Conservation (phyloP, 176 grass and related monocot genomes). For the Paspalum vaginatum region DNA sequence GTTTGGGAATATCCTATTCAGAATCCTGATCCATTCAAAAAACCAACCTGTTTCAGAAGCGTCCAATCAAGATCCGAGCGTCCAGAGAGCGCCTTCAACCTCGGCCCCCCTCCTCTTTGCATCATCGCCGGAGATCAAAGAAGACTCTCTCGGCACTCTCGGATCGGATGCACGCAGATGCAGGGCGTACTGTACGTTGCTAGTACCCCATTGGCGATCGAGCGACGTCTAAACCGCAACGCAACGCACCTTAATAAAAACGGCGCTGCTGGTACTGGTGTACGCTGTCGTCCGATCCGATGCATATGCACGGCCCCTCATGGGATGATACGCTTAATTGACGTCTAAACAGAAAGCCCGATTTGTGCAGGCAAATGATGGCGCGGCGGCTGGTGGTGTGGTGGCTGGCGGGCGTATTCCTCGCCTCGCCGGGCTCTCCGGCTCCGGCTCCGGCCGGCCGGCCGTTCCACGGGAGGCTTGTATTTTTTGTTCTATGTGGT, state of each 20-base stretch:
- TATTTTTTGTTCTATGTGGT: constrained; percentile 48
- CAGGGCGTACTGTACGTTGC: neutral
- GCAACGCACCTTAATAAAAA: neutral
- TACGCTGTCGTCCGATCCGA: neutral
- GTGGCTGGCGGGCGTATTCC: neutral
- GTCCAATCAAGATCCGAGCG: no score
- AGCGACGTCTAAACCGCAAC: constrained; percentile 11
- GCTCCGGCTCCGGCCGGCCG: neutral
- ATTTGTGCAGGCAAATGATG: neutral
- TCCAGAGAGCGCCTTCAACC: no score
- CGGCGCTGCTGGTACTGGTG: neutral
- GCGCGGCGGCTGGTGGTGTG: neutral
- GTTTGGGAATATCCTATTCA: no score
- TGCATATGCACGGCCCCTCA: no score
- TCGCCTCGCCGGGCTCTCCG: neutral
- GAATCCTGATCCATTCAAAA: no score
- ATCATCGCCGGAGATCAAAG: no score
- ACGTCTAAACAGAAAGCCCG: constrained; percentile 3
- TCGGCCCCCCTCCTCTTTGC: no score
- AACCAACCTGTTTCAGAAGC: no score
- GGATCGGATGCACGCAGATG: neutral
- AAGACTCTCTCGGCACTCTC: neutral
- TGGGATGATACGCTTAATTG: neutral
- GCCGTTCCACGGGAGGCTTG: constrained; percentile 49
- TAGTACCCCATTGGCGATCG: neutral